phyloP scores from a whole-genome alignment of 805 yeast species.

The Saccharomyces cerevisiae region DNA sequence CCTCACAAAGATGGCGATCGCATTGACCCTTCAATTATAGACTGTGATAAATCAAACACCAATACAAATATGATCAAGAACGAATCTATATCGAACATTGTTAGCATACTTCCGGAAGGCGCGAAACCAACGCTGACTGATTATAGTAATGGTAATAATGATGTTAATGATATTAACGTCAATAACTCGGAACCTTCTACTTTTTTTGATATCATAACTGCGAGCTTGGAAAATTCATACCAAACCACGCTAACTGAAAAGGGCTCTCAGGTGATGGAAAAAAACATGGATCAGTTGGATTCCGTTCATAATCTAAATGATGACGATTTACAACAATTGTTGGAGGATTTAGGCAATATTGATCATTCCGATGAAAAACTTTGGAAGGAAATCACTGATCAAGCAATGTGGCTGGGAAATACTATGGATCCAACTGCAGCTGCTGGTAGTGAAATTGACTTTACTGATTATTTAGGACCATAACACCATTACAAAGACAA shows the following conservation, averaged over 20 bases:
- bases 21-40: neutral
- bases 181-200: conserved; percentile 10
- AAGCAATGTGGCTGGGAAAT: conserved; percentile 65
- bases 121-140: neutral
- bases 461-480: conserved; percentile 12
- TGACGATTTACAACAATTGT: conserved; percentile 30
- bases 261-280: conserved; percentile 19
- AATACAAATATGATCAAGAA: neutral
- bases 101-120: neutral
- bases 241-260: conserved; percentile 10
- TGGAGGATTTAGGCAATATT: conserved; percentile 26
- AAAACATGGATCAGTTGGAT: conserved; percentile 25
- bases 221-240: conserved; percentile 9
- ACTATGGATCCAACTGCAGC: conserved; percentile 26
- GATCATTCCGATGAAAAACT: conserved; percentile 43
- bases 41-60: neutral
- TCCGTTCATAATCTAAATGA: conserved; percentile 29
- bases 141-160: neutral
- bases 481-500: neutral
- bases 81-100: neutral
- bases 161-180: neutral
- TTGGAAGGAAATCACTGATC: conserved; percentile 72
- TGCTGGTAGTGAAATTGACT: conserved; percentile 18
- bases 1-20: neutral
- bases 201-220: conserved; percentile 14